Percentiles rank a stretch among this genome's conserved stretches.
These are phyloP conservation scores for Pythium aristosporum DNA, from an alignment of 352 stramenopile species.

Conservation along the genomic window DNA sequence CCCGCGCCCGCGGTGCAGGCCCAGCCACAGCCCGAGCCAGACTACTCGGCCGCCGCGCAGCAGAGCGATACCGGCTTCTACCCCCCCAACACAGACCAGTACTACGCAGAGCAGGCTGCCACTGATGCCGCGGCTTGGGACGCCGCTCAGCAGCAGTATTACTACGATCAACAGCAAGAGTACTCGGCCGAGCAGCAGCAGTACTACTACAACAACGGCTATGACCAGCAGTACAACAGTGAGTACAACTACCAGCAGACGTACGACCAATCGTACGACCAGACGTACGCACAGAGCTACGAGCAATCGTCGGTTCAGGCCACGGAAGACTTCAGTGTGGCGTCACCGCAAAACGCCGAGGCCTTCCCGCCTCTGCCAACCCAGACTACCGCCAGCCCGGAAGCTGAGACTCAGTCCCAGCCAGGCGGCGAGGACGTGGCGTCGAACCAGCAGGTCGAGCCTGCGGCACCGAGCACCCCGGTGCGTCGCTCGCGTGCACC, in stretches of 20 bases:
- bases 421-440: not conserved
- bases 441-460: conserved; percentile 7
- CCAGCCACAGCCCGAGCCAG: conserved; percentile 20
- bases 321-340: not conserved
- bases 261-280: conserved; percentile 15
- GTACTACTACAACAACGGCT: conserved; percentile 23
- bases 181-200: conserved; percentile 17
- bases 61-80: conserved; percentile 16
- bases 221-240: conserved; percentile 22
- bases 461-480: not conserved
- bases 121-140: conserved; percentile 6
- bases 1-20: conserved; percentile 1
- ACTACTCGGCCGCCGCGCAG: conserved; percentile 5
- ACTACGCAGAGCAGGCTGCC: conserved; percentile 13
- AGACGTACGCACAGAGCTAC: not conserved
- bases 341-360: conserved; percentile 1
- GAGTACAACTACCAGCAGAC: conserved; percentile 20
- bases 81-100: not conserved
- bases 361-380: conserved; percentile 15
- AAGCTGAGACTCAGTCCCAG: not conserved
- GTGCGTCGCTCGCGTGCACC: conserved; percentile 18
- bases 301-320: not conserved
- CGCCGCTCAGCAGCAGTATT: conserved; percentile 15
- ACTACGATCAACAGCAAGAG: conserved; percentile 20
- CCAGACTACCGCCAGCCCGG: not conserved